phyloP scores from a whole-genome alignment of 176 grass and related monocot species.

The Ensete glaucum region DNA sequence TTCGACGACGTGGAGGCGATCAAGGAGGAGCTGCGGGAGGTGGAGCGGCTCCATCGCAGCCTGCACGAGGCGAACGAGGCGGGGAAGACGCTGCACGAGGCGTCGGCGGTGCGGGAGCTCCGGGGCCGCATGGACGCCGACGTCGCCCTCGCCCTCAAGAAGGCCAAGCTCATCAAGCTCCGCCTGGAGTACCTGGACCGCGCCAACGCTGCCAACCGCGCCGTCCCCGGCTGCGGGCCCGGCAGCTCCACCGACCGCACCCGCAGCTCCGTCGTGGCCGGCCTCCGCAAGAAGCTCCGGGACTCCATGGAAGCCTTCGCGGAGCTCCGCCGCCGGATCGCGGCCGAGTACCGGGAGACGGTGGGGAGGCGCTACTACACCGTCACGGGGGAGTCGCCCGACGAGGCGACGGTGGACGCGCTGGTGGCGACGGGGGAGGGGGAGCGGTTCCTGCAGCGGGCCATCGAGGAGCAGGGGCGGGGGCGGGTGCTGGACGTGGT shows the following conservation, averaged over 20 bases:
- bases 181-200: constrained; percentile 38
- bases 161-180: constrained; percentile 34
- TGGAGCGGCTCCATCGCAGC: constrained; percentile 26
- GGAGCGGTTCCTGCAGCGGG: constrained; percentile 15
- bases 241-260: constrained; percentile 40
- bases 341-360: constrained; percentile 43
- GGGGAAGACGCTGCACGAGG: constrained; percentile 28
- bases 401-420: constrained; percentile 48
- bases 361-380: constrained; percentile 53
- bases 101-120: constrained; percentile 14
- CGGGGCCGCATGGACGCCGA: constrained; percentile 31
- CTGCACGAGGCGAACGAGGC: constrained; percentile 43
- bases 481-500: constrained; percentile 33
- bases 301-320: constrained; percentile 43
- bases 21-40: constrained; percentile 30
- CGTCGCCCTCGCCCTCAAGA: constrained; percentile 19
- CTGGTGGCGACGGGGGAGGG: constrained; percentile 27
- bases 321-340: constrained; percentile 37
- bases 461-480: constrained; percentile 33
- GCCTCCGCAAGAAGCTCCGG: constrained; percentile 38
- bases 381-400: constrained; percentile 42
- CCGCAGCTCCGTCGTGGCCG: constrained; percentile 28
- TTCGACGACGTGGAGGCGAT: constrained; percentile 42
- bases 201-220: constrained; percentile 29
- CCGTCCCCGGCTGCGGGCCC: constrained; percentile 30